Evolutionary conservation across 179 eudicot species (phyloP).

Genomic region (Monotropa hypopitys): DNA sequence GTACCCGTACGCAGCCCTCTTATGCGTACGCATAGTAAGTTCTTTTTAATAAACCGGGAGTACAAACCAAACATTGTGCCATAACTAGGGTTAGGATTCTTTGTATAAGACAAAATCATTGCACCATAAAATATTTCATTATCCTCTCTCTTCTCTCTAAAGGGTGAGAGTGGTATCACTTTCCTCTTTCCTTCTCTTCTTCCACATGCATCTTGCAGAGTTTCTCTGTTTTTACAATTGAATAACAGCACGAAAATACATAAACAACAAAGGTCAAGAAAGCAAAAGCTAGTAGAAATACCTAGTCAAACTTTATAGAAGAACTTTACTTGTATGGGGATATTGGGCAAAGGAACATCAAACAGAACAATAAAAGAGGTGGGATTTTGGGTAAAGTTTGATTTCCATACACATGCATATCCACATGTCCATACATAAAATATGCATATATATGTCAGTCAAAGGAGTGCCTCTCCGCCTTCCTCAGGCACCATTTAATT

Average conservation of each 20-base stretch:
- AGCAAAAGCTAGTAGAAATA: slow-evolving; percentile 15
- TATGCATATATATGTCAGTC: slow-evolving; percentile 6
- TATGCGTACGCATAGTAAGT: no score
- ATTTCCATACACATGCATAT: not conserved
- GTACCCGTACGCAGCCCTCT: no score
- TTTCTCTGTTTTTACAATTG: slow-evolving; percentile 7
- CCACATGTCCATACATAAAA: not conserved
- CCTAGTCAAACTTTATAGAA: slow-evolving; percentile 20
- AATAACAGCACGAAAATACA: slow-evolving; percentile 6
- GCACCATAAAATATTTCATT: slow-evolving; percentile 14
- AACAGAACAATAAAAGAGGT: slow-evolving; percentile 15
- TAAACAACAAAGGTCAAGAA: slow-evolving; percentile 11
- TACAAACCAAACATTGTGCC: not conserved
- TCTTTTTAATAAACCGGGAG: not conserved
- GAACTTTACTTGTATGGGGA: slow-evolving; percentile 14
- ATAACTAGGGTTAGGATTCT: slow-evolving; percentile 15
- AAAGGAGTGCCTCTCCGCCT: not conserved
- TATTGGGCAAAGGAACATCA: slow-evolving; percentile 13
- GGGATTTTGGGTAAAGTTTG: not conserved
- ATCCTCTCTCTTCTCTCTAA: slow-evolving; percentile 7
- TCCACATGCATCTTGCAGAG: slow-evolving; percentile 4
- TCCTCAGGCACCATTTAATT: not conserved
- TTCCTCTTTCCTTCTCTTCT: slow-evolving; percentile 1
- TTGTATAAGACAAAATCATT: slow-evolving; percentile 18
- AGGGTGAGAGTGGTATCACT: slow-evolving; percentile 5